A percentile compares a stretch with the other conserved stretches of the same genome.
Evolutionary conservation across 768 basidiomycete species (phyloP).

Genomic region (Lentinus tigrinus): DNA sequence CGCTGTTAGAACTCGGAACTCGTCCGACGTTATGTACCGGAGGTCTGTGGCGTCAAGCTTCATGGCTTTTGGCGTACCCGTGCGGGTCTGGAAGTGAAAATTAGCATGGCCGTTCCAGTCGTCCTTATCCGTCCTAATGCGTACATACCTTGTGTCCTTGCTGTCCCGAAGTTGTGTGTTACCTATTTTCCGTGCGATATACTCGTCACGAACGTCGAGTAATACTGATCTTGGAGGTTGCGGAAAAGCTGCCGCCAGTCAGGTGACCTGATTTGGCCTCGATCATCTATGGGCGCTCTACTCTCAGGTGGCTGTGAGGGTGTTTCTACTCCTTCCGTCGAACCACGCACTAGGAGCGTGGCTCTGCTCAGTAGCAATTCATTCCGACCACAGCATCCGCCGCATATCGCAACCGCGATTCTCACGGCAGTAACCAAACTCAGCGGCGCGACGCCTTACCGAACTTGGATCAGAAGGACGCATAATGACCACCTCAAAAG

Average conservation of each 20-base stretch:
- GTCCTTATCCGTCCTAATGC: too few species aligned
- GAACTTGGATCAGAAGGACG: too few species aligned
- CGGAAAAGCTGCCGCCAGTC: slow-evolving; percentile 7
- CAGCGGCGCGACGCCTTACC: too few species aligned
- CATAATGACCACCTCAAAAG: not conserved
- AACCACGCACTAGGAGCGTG: too few species aligned
- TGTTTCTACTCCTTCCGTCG: not conserved
- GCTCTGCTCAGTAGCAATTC: too few species aligned
- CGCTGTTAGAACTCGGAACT: slow-evolving; percentile 95
- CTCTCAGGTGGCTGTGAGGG: not conserved
- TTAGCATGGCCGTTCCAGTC: not conserved
- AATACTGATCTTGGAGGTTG: not conserved
- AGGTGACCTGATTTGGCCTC: slow-evolving; percentile 12
- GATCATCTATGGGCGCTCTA: slow-evolving; percentile 12
- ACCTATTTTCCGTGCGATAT: not conserved
- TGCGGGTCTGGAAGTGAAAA: not conserved
- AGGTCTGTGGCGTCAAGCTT: slow-evolving; percentile 94
- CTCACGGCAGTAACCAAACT: too few species aligned
- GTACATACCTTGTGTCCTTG: too few species aligned
- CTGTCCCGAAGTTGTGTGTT: too few species aligned
- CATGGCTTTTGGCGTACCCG: slow-evolving; percentile 45
- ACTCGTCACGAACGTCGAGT: not conserved
- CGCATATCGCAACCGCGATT: too few species aligned
- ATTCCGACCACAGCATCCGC: too few species aligned
- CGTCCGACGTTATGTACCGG: slow-evolving; percentile 87